Conservation (phyloP, 768 basidiomycete species). For the Suillus subalutaceus region DNA sequence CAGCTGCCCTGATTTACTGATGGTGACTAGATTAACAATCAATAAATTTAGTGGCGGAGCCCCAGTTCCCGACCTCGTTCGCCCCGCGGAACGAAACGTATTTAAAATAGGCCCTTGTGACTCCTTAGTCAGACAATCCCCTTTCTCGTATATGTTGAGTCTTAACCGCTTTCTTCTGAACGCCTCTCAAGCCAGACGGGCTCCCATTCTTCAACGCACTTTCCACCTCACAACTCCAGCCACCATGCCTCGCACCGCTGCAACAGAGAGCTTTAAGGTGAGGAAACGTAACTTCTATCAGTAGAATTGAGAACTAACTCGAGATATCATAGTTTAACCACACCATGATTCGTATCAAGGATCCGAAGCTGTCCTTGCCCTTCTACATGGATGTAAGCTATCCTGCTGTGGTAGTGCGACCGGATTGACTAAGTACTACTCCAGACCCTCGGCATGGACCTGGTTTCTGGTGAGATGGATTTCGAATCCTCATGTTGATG, state of each 20-base stretch:
- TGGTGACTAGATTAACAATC: background rate
- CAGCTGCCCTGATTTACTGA: background rate
- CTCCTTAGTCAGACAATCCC: constrained; percentile 10
- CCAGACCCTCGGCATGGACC: constrained; percentile 75
- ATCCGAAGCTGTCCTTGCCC: constrained; percentile 75
- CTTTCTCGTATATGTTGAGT: constrained; percentile 10
- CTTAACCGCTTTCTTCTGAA: constrained; percentile 12
- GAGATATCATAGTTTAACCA: constrained; percentile 68
- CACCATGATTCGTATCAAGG: constrained; percentile 88
- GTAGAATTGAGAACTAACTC: constrained; percentile 5
- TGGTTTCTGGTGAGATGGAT: constrained; percentile 51
- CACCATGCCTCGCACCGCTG: constrained; percentile 64
- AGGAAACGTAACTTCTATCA: constrained; percentile 1
- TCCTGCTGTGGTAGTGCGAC: background rate
- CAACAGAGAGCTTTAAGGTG: constrained; percentile 68
- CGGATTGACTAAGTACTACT: background rate
- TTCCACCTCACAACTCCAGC: constrained; percentile 16
- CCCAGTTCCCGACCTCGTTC: background rate
- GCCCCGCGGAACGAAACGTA: constrained; percentile 8
- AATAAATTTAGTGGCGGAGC: background rate
- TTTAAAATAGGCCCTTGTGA: constrained; percentile 19
- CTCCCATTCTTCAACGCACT: constrained; percentile 9
- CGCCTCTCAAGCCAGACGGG: constrained; percentile 13
- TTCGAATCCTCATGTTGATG: background rate
- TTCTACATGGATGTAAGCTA: constrained; percentile 75